Evolutionary conservation across 345 rosid species (phyloP).

Genomic region (Populus deltoides): DNA sequence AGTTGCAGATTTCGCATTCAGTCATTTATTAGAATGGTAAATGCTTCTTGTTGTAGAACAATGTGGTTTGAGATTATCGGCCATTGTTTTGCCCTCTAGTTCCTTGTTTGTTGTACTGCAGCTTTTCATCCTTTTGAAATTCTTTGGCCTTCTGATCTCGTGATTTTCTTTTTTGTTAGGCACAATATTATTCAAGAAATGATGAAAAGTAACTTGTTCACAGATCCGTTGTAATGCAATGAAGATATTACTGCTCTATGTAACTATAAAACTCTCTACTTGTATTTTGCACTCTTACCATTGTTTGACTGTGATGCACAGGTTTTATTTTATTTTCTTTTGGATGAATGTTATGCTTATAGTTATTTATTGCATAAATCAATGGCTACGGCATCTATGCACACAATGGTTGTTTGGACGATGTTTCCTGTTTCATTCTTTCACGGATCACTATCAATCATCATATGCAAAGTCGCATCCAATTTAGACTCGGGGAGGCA

Average conservation of each 20-base stretch:
- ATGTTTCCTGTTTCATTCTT: no score
- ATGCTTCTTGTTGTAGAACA: constrained; percentile 1
- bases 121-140: background rate
- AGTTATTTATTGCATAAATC: background rate
- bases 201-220: constrained; percentile 10
- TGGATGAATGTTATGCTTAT: background rate
- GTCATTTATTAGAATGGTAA: background rate
- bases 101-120: constrained; percentile 7
- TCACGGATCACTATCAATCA: background rate
- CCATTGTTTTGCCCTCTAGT: background rate
- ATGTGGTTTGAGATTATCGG: constrained; percentile 1
- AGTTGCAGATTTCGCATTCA: background rate
- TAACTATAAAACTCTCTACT: background rate
- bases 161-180: constrained; percentile 2
- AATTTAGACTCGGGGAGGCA: background rate
- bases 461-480: background rate
- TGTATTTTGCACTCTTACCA: background rate
- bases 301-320: background rate
- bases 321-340: background rate
- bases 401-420: background rate
- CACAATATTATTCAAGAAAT: constrained; percentile 11
- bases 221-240: background rate
- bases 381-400: background rate
- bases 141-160: constrained; percentile 10
- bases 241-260: background rate